A percentile compares a stretch with the other conserved stretches of the same genome.
Conservation (phyloP, 371 early-diverging fungal genomes). For the Mucor saturninus region DNA sequence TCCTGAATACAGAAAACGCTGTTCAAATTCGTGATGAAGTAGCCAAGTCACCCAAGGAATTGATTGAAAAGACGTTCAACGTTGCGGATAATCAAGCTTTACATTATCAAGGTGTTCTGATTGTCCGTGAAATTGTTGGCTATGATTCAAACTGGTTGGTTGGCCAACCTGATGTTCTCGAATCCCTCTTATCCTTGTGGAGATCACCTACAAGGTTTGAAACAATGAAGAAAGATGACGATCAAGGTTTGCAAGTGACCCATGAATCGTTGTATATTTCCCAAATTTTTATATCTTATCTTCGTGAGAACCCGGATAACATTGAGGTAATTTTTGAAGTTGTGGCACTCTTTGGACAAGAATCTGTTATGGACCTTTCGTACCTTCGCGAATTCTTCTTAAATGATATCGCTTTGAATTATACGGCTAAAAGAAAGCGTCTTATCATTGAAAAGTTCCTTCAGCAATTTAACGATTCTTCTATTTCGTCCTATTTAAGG, state of each 20-base stretch:
- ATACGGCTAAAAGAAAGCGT: constrained; percentile 59
- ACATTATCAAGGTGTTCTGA: constrained; percentile 67
- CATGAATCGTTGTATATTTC: constrained; percentile 59
- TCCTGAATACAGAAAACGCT: constrained; percentile 70
- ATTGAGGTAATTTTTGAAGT: constrained; percentile 78
- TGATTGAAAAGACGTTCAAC: constrained; percentile 65
- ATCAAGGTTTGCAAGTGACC: constrained; percentile 49
- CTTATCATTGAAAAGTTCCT: constrained; percentile 74
- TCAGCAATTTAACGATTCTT: constrained; percentile 56
- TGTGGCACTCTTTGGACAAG: constrained; percentile 70
- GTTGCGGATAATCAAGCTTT: constrained; percentile 25
- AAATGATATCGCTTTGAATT: constrained; percentile 68
- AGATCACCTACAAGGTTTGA: constrained; percentile 54
- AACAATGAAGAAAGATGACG: constrained; percentile 60
- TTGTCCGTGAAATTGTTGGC: constrained; percentile 62
- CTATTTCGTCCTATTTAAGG: constrained; percentile 57
- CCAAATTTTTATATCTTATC: constrained; percentile 63
- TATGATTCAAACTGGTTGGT: constrained; percentile 68
- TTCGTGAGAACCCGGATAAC: constrained; percentile 64
- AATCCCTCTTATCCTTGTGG: constrained; percentile 65
- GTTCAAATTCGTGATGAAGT: constrained; percentile 74
- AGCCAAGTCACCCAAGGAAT: constrained; percentile 57
- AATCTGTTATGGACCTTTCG: constrained; percentile 69
- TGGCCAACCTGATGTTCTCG: constrained; percentile 52
- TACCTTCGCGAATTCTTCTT: constrained; percentile 71